Evolutionary conservation across 2,329 filamentous ascomycete species (phyloP).

Genomic region (Dendryphion nanum): DNA sequence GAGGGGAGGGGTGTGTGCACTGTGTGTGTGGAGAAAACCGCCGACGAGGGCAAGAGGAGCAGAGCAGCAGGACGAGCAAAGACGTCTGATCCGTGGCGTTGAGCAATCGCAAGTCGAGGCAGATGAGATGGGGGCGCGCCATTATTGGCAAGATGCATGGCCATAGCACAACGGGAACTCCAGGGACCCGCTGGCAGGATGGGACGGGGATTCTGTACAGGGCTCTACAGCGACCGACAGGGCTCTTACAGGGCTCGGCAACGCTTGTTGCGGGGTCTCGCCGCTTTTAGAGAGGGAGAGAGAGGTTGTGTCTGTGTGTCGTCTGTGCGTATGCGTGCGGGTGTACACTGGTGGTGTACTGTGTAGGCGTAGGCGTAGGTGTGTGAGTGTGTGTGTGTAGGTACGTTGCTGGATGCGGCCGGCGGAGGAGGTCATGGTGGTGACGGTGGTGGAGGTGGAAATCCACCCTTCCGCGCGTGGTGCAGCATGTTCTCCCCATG

Average conservation of each 20-base stretch:
- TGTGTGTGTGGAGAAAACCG: slow-evolving; percentile 37
- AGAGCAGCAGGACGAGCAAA: too few species aligned
- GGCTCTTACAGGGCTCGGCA: slow-evolving; percentile 40
- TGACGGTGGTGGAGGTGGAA: slow-evolving; percentile 13
- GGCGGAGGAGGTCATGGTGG: slow-evolving; percentile 6
- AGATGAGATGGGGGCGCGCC: slow-evolving; percentile 30
- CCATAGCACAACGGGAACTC: slow-evolving; percentile 35
- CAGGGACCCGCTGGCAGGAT: slow-evolving; percentile 34
- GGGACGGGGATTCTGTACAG: slow-evolving; percentile 1
- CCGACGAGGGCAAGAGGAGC: too few species aligned
- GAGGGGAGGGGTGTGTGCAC: too few species aligned
- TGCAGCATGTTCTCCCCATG: slow-evolving; percentile 3
- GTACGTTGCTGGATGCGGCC: slow-evolving; percentile 11
- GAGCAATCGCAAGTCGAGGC: slow-evolving; percentile 33
- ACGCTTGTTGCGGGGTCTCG: slow-evolving; percentile 44
- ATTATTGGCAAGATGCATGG: slow-evolving; percentile 38
- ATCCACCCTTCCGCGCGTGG: slow-evolving; percentile 3
- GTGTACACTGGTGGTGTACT: too few species aligned
- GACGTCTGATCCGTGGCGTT: slow-evolving; percentile 36
- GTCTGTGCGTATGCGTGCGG: slow-evolving; percentile 15
- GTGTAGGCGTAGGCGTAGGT: slow-evolving; percentile 12
- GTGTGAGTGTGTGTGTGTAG: slow-evolving; percentile 11
- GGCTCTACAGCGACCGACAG: slow-evolving; percentile 17
- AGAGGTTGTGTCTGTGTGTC: slow-evolving; percentile 4
- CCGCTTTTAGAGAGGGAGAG: slow-evolving; percentile 10